Percentiles rank a stretch among this genome's conserved stretches.
Evolutionary conservation across 352 stramenopile genomes (phyloP).

Genomic region (Globisporangium sylvaticum): DNA sequence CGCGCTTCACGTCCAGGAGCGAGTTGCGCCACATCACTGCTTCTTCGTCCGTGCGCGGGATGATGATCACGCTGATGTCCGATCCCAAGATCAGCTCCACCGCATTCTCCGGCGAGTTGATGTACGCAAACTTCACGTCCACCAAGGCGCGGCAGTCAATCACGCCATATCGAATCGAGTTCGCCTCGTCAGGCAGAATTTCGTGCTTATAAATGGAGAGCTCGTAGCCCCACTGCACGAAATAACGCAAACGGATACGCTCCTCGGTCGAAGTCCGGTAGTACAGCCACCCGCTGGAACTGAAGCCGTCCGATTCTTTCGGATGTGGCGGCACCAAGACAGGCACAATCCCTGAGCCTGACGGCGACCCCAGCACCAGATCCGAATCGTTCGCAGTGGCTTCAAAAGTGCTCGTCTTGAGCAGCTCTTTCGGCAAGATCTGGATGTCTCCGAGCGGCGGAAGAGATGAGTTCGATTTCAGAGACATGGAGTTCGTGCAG

Average conservation of each 20-base stretch:
- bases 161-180: constrained; percentile 81
- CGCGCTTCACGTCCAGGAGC: constrained; percentile 77
- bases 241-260: constrained; percentile 78
- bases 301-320: constrained; percentile 36
- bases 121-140: constrained; percentile 80
- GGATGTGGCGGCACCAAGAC: constrained; percentile 10
- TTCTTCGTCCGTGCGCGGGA: constrained; percentile 77
- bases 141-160: constrained; percentile 81
- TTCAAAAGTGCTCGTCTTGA: constrained; percentile 80
- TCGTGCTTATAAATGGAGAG: constrained; percentile 90
- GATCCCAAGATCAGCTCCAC: constrained; percentile 76
- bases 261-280: constrained; percentile 83
- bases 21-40: constrained; percentile 84
- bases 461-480: constrained; percentile 63
- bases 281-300: constrained; percentile 78
- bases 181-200: constrained; percentile 68
- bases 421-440: constrained; percentile 74
- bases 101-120: constrained; percentile 83
- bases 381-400: constrained; percentile 41
- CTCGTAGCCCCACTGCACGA: constrained; percentile 86
- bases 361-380: constrained; percentile 21
- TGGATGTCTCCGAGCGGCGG: constrained; percentile 69
- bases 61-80: constrained; percentile 78
- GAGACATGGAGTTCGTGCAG: constrained; percentile 85
- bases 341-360: constrained; percentile 12